Conservation (phyloP, 2,329 filamentous ascomycete species). For the Talaromyces sp. region DNA sequence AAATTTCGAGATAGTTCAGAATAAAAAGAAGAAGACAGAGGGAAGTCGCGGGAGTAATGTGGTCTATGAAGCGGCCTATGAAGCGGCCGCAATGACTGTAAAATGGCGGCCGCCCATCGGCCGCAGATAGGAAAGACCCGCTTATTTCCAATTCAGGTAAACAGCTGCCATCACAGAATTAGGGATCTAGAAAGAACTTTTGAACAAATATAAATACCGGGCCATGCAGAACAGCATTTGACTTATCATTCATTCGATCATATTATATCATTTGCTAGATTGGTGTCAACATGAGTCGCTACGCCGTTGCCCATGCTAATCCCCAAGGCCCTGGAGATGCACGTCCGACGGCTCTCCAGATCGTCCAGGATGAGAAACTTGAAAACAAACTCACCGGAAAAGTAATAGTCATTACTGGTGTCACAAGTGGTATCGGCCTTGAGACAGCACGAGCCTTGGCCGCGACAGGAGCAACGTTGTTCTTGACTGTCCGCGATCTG, state of each 20-base stretch:
- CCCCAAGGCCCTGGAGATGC: slow-evolving; percentile 26
- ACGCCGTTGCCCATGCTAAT: slow-evolving; percentile 25
- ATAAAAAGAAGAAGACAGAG: background rate
- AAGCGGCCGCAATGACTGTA: background rate
- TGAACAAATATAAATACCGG: background rate
- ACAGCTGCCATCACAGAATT: background rate
- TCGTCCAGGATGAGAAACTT: slow-evolving; percentile 25
- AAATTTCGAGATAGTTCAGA: background rate
- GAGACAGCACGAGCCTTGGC: slow-evolving; percentile 46
- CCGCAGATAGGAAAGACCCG: background rate
- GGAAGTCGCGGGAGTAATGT: background rate
- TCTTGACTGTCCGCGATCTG: slow-evolving; percentile 44
- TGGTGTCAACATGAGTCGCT: slow-evolving; percentile 17
- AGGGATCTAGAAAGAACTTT: background rate
- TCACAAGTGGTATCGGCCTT: slow-evolving; percentile 43
- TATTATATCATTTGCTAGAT: background rate
- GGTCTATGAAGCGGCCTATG: background rate
- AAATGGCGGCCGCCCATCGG: background rate
- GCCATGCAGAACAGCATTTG: background rate
- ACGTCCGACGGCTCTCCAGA: slow-evolving; percentile 26
- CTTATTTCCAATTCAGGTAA: background rate
- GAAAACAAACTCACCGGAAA: slow-evolving; percentile 27
- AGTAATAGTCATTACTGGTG: slow-evolving; percentile 45
- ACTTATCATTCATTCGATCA: background rate
- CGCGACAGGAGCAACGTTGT: slow-evolving; percentile 46